These are phyloP conservation scores for Colletotrichum endophyticum DNA, from an alignment of 2,329 filamentous ascomycete species.

Conservation along the genomic window DNA sequence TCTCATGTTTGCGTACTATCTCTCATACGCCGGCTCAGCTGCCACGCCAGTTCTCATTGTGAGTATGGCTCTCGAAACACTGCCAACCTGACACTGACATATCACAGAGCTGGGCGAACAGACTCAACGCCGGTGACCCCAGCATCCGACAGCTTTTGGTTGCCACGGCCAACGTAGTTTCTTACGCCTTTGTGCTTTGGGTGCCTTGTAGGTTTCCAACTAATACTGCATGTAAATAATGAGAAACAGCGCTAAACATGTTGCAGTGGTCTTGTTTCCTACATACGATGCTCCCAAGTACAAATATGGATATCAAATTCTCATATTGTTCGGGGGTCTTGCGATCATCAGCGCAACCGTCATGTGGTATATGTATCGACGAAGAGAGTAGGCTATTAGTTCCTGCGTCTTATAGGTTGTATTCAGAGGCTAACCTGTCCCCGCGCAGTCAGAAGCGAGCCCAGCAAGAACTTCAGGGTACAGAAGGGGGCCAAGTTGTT, in stretches of 20 bases:
- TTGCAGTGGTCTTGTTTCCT: slow-evolving; percentile 32
- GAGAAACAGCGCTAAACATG: fast-evolving
- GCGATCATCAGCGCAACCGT: slow-evolving; percentile 21
- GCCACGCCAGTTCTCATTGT: slow-evolving; percentile 28
- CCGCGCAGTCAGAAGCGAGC: not conserved
- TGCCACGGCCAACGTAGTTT: not conserved
- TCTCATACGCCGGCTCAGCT: slow-evolving; percentile 23
- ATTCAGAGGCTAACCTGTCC: fast-evolving
- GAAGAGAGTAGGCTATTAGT: not conserved
- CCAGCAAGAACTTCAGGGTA: not conserved
- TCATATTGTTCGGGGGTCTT: slow-evolving; percentile 35
- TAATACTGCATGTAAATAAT: fast-evolving
- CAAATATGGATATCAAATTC: slow-evolving; percentile 35
- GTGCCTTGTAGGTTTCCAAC: not conserved
- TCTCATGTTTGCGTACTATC: slow-evolving; percentile 25
- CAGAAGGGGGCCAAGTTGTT: not conserved
- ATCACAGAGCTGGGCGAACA: slow-evolving; percentile 1
- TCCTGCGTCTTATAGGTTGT: fast-evolving
- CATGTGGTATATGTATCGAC: slow-evolving; percentile 10
- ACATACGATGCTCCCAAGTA: slow-evolving; percentile 38
- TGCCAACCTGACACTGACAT: not conserved
- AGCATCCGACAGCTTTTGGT: not conserved
- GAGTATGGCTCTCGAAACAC: not conserved
- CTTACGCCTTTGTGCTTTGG: slow-evolving; percentile 11
- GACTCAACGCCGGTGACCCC: not conserved